Conservation (phyloP, 306 rosid genomes). For the Potentilla sterilis region DNA sequence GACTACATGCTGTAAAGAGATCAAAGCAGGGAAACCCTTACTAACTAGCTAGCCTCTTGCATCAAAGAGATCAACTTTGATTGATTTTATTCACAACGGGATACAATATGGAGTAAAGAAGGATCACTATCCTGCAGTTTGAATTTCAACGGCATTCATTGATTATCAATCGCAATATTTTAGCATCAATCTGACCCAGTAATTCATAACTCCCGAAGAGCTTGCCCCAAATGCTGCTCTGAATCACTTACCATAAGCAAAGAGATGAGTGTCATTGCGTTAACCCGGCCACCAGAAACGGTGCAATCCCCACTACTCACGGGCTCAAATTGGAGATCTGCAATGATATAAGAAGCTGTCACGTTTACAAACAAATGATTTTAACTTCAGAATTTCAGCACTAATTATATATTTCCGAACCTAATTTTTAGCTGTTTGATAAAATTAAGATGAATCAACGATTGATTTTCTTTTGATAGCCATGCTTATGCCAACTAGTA, state of each 20-base stretch:
- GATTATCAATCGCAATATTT: not conserved
- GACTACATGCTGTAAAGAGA: not conserved
- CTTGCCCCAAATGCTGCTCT: too few relatives aligned
- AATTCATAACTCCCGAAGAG: conserved; percentile 8
- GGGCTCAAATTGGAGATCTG: too few relatives aligned
- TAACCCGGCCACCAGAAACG: too few relatives aligned
- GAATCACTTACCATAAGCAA: too few relatives aligned
- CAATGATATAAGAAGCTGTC: too few relatives aligned
- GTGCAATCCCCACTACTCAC: too few relatives aligned
- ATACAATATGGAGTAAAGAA: not conserved
- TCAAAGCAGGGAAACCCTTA: not conserved
- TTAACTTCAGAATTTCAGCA: not conserved
- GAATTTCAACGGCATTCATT: not conserved
- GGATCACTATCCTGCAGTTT: not conserved
- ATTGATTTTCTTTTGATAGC: not conserved
- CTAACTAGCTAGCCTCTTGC: not conserved
- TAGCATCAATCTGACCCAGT: conserved; percentile 29
- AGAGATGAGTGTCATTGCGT: too few relatives aligned
- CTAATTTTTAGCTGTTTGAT: not conserved
- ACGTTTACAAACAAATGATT: not conserved
- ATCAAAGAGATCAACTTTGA: not conserved
- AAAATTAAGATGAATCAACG: not conserved
- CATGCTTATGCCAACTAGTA: not conserved
- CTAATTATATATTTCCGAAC: not conserved
- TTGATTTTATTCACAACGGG: not conserved